Conservation (phyloP, 192 early-diverging fungal genomes). For the Piromyces finnis region DNA sequence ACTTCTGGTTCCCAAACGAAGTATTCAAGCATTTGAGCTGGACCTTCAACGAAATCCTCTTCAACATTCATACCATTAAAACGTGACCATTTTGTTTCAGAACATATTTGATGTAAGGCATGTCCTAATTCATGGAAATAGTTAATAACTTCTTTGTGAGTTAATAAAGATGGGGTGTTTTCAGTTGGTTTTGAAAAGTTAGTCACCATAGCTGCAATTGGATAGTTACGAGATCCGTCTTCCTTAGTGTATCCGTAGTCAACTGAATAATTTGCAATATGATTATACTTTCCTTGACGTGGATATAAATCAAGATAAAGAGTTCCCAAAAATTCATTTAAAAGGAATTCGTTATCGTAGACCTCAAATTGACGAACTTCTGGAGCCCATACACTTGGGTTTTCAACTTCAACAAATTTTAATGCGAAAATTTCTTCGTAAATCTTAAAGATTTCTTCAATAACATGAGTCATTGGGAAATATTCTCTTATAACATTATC, state of each 20-base stretch:
- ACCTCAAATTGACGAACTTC: conserved; percentile 65
- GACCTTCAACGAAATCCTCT: conserved; percentile 76
- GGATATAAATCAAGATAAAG: conserved; percentile 61
- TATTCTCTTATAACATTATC: conserved; percentile 64
- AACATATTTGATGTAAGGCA: conserved; percentile 26
- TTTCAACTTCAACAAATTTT: conserved; percentile 40
- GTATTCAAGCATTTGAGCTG: conserved; percentile 80
- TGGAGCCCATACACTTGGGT: conserved; percentile 47
- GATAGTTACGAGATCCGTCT: conserved; percentile 32
- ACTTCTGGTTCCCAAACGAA: conserved; percentile 9
- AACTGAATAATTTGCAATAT: conserved; percentile 64
- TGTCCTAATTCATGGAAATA: conserved; percentile 76
- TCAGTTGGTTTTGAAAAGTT: conserved; percentile 49
- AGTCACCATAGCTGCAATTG: conserved; percentile 53
- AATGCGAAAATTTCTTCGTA: conserved; percentile 58
- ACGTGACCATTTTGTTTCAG: conserved; percentile 45
- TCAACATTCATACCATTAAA: conserved; percentile 63
- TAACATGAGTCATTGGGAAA: conserved; percentile 45
- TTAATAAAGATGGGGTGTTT: conserved; percentile 48
- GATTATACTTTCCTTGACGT: conserved; percentile 28
- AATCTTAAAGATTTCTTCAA: conserved; percentile 47
- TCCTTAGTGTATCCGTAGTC: conserved; percentile 38
- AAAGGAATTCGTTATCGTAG: conserved; percentile 42
- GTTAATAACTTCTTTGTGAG: conserved; percentile 62
- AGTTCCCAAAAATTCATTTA: conserved; percentile 1